Conservation (phyloP, 2,329 filamentous ascomycete species). For the Cercospora nicotianae region DNA sequence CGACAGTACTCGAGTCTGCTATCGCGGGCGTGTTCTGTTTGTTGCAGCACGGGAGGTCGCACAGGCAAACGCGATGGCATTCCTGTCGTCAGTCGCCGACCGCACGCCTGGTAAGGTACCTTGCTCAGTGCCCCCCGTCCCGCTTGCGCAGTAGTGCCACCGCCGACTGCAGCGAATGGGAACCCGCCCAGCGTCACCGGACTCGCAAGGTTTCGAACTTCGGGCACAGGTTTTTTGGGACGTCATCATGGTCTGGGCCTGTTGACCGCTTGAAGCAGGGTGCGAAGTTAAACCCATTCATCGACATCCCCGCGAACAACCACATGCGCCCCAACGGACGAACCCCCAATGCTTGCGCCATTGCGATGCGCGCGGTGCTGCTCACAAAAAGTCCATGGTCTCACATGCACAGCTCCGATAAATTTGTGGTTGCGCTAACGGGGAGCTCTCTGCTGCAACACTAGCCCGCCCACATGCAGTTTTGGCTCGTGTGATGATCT, state of each 20-base stretch:
- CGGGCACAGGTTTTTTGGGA: background rate
- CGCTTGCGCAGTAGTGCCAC: slow-evolving; percentile 2
- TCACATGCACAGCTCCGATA: background rate
- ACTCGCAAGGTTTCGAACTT: background rate
- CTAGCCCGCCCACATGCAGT: background rate
- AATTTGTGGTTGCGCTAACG: background rate
- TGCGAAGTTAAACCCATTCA: background rate
- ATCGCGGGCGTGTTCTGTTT: background rate
- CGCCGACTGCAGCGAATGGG: background rate
- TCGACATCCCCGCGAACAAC: slow-evolving; percentile 1
- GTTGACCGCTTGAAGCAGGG: background rate
- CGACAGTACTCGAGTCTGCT: background rate
- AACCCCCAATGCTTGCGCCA: background rate
- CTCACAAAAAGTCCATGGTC: background rate
- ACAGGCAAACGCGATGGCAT: background rate
- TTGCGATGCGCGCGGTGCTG: background rate
- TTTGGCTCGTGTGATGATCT: background rate
- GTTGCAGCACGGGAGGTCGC: background rate
- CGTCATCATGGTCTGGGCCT: background rate
- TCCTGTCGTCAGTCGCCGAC: background rate
- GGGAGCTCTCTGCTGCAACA: background rate
- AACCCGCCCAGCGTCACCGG: background rate
- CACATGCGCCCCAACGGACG: background rate
- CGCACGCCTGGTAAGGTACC: background rate
- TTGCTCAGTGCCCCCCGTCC: background rate